These are phyloP conservation scores for Aspergillus nanangensis DNA, from an alignment of 495 filamentous ascomycete species.

Conservation along the genomic window DNA sequence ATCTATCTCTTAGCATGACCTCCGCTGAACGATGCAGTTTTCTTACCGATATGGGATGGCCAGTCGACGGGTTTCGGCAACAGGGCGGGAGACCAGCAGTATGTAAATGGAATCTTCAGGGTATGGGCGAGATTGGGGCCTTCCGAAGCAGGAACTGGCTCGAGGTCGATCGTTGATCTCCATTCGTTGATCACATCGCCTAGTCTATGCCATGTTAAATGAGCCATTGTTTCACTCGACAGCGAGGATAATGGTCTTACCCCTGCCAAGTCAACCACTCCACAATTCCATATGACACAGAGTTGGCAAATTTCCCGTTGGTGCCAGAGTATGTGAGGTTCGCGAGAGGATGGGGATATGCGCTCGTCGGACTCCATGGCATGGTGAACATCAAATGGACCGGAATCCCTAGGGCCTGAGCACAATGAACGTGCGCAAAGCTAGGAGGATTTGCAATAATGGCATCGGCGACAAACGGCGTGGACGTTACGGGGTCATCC, in stretches of 20 bases:
- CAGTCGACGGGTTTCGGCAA: conserved; percentile 61
- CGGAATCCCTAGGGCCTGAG: conserved; percentile 56
- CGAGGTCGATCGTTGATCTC: conserved; percentile 47
- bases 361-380: conserved; percentile 53
- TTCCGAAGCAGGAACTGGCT: conserved; percentile 37
- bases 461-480: conserved; percentile 60
- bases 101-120: conserved; percentile 57
- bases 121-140: conserved; percentile 32
- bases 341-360: conserved; percentile 54
- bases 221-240: background rate
- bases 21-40: background rate
- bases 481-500: conserved; percentile 43
- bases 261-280: conserved; percentile 69
- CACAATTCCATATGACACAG: conserved; percentile 55
- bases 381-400: conserved; percentile 66
- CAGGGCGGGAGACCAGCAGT: conserved; percentile 60
- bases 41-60: conserved; percentile 48
- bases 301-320: conserved; percentile 47
- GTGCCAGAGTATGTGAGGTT: conserved; percentile 46
- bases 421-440: conserved; percentile 64
- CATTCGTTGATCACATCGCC: conserved; percentile 58
- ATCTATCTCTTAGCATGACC: background rate
- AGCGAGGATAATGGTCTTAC: conserved; percentile 23
- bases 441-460: conserved; percentile 67
- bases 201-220: conserved; percentile 33